phyloP scores from a whole-genome alignment of 1,139 yeast species.

The Hansenula sp. region DNA sequence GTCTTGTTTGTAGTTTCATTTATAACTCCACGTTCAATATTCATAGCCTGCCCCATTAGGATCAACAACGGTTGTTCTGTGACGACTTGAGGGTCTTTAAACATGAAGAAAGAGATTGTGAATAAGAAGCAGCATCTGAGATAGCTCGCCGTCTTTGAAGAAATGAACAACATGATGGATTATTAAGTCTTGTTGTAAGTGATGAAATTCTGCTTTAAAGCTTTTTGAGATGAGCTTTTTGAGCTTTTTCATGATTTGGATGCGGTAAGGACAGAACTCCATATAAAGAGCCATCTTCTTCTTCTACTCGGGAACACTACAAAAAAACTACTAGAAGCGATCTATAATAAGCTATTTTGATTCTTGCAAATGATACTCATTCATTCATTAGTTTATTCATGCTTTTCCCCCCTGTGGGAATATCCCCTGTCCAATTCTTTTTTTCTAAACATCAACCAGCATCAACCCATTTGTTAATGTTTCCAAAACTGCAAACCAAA shows the following conservation, averaged over 20 bases:
- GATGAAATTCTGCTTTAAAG: too few species aligned
- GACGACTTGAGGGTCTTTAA: slow-evolving; percentile 38
- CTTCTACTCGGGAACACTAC: too few species aligned
- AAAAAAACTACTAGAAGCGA: too few species aligned
- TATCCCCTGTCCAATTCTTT: background rate
- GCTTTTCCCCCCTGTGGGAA: too few species aligned
- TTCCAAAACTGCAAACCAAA: background rate
- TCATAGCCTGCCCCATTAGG: slow-evolving; percentile 37
- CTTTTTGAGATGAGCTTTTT: too few species aligned
- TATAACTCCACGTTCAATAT: slow-evolving; percentile 41
- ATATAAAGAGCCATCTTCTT: too few species aligned
- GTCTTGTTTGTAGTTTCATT: slow-evolving; percentile 24
- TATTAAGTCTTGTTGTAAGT: too few species aligned
- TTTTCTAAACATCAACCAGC: background rate
- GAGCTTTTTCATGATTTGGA: too few species aligned
- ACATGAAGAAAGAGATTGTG: slow-evolving; percentile 38
- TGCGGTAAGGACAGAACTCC: too few species aligned
- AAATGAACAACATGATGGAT: slow-evolving; percentile 61
- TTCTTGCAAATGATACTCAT: background rate
- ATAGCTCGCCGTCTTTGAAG: slow-evolving; percentile 48
- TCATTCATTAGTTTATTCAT: background rate
- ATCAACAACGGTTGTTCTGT: slow-evolving; percentile 47
- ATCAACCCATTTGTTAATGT: background rate
- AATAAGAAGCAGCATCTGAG: slow-evolving; percentile 44
- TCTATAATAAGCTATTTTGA: too few species aligned